Evolutionary conservation across 2,329 filamentous ascomycete genomes (phyloP).

Genomic region (Ophiostoma perfectum): DNA sequence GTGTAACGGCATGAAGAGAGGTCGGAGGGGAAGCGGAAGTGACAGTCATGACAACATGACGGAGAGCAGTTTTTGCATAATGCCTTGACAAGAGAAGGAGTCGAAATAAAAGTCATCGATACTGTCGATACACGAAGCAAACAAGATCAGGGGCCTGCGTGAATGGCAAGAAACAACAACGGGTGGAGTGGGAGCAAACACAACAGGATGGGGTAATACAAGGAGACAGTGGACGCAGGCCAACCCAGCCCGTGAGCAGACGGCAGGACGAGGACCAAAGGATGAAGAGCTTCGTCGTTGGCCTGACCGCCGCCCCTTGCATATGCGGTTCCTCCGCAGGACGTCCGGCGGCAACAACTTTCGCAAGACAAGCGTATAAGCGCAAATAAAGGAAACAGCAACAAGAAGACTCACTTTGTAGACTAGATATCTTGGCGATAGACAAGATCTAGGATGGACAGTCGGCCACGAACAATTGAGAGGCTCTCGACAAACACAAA

Average conservation of each 20-base stretch:
- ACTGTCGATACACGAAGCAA: background rate
- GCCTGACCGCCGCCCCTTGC: background rate
- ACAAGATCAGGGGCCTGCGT: background rate
- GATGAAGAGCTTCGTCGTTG: background rate
- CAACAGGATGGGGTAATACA: constrained; percentile 9
- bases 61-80: background rate
- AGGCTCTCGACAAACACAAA: background rate
- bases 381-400: background rate
- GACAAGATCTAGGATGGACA: background rate
- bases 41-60: background rate
- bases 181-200: background rate
- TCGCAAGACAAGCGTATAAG: background rate
- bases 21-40: too few species aligned
- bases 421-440: too few species aligned
- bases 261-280: background rate
- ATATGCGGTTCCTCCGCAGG: background rate
- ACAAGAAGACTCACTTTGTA: background rate
- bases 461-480: background rate
- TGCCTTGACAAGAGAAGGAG: too few species aligned
- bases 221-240: background rate
- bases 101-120: background rate
- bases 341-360: background rate
- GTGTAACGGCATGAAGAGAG: too few species aligned
- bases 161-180: background rate
- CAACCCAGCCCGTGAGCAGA: background rate